Evolutionary conservation across 2,329 filamentous ascomycete genomes (phyloP).

Genomic region (Sclerotinia nivalis): DNA sequence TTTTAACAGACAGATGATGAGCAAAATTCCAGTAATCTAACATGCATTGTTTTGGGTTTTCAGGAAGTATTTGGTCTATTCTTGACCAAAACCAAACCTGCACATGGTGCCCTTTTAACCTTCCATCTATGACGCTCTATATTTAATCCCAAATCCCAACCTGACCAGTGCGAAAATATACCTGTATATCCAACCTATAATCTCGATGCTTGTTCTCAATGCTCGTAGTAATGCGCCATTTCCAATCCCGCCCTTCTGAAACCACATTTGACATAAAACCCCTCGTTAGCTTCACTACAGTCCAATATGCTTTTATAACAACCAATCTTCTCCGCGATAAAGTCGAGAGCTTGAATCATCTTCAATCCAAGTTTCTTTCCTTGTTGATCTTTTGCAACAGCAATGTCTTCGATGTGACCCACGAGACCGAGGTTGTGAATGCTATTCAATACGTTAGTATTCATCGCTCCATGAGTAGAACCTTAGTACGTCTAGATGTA

Average conservation of each 20-base stretch:
- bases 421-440: slow-evolving; percentile 81
- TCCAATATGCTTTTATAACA: slow-evolving; percentile 98
- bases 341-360: slow-evolving; percentile 92
- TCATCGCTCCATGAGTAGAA: background rate
- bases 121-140: slow-evolving; percentile 15
- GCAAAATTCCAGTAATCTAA: background rate
- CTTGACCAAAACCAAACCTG: background rate
- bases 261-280: slow-evolving; percentile 97
- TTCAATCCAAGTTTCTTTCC: slow-evolving; percentile 93
- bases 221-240: slow-evolving; percentile 88
- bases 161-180: background rate
- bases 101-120: slow-evolving; percentile 2
- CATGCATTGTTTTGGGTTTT: background rate
- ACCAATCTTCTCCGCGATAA: slow-evolving; percentile 80
- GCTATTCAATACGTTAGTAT: slow-evolving; percentile 46
- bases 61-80: background rate
- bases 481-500: slow-evolving; percentile 30
- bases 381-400: slow-evolving; percentile 91
- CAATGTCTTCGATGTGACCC: slow-evolving; percentile 97
- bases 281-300: slow-evolving; percentile 93
- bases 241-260: slow-evolving; percentile 89
- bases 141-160: slow-evolving; percentile 4
- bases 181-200: background rate
- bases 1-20: background rate
- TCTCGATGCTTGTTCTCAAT: slow-evolving; percentile 3